Base-by-base conservation (phyloP, 805 yeast genomes). In the Starmerella geochares region DNA sequence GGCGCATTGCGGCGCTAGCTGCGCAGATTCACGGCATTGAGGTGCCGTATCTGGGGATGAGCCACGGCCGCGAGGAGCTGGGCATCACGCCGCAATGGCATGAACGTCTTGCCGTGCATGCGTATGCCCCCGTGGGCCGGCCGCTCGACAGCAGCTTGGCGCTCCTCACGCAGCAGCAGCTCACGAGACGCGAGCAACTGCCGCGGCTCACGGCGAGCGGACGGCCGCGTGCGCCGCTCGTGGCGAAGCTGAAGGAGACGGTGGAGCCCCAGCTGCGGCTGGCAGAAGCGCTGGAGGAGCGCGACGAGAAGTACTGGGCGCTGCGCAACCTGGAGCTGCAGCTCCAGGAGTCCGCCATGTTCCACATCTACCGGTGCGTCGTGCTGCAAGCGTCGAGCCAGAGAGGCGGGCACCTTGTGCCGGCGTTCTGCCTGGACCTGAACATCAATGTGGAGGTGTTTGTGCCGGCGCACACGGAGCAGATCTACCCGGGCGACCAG, bases 361-460 rank as follows among this genome's bases (percentile, higher is more conserved):
- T 57, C 45, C 51, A 51, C 49, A 58, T 70, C 20, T 65, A 68
- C 54, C 65, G 72, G 49, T 77, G 82, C 58, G 60, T 71, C 3
- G 57, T 78, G n/a, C 65, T 72, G 2, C 69, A 70, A 11, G 21
- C 60, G 65, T 25, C 14, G 37, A 53, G 4, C 54, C 46, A 35
- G 21, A 28, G 28, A n/a, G 21, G 27, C 17, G 32, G 27, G 13
- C 60, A 56, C 2, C 40, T 73, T 1, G 68, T 68, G n/a, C 63
- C 62, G 35, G 81, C 71, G 0, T 76, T 67, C 58, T 77, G 82
- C 53, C 55, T 62, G 46, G 77, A 76, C 27, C 60, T 74, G 28
- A 74, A 69, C 20, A 56, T 73, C 11, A 75, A 71, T 48, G 75
- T 77, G 19, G 75, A 73, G n/a, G 60, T 55, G 23, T 40, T 48